Conservation (phyloP, 495 filamentous ascomycete species). For the Hapsidospora chrysogenum region DNA sequence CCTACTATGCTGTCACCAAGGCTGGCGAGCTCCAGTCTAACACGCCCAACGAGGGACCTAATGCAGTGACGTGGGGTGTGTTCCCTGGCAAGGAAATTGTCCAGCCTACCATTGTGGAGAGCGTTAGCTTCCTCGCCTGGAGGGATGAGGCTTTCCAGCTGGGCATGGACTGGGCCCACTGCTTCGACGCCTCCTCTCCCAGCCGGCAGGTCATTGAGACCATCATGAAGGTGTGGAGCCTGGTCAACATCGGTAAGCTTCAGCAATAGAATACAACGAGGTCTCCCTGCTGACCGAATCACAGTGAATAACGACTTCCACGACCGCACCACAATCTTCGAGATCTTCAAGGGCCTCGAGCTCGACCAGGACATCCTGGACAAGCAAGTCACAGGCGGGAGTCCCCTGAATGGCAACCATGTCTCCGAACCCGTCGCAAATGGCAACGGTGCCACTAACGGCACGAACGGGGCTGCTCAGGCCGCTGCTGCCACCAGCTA, state of each 20-base stretch:
- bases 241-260: constrained; percentile 72
- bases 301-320: constrained; percentile 95
- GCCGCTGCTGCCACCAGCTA: background rate
- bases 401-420: background rate
- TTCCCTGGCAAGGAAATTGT: constrained; percentile 98
- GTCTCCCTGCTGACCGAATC: background rate
- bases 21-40: constrained; percentile 73
- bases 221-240: constrained; percentile 78
- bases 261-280: background rate
- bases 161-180: constrained; percentile 86
- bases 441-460: too few species aligned
- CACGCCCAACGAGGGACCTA: constrained; percentile 66
- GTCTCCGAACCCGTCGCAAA: background rate
- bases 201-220: constrained; percentile 66
- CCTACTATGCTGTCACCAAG: constrained; percentile 83
- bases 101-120: constrained; percentile 98
- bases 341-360: constrained; percentile 64
- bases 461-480: too few species aligned
- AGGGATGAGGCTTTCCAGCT: constrained; percentile 94
- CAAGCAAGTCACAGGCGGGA: background rate
- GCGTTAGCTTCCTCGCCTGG: constrained; percentile 95
- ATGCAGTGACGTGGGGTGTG: constrained; percentile 97
- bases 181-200: constrained; percentile 61
- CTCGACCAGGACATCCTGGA: constrained; percentile 42
- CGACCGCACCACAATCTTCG: constrained; percentile 56